A percentile compares a stretch with the other conserved stretches of the same genome.
Conservation (phyloP, 1,284 basidiomycete genomes). For the Phlebopus sp. region DNA sequence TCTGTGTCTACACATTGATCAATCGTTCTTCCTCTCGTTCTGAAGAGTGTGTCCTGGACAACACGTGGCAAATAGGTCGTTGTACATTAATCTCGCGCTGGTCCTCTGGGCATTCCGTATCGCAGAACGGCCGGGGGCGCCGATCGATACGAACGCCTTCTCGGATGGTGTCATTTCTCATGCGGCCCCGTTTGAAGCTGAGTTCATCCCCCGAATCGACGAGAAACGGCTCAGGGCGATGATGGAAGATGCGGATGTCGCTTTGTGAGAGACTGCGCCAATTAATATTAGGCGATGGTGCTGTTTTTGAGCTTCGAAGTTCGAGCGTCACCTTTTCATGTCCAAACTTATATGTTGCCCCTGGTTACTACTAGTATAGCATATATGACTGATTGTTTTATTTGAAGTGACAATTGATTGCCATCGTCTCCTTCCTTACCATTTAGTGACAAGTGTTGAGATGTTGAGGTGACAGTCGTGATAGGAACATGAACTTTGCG, state of each 20-base stretch:
- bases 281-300: no score
- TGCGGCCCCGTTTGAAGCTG: constrained; percentile 12
- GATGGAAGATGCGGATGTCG: background rate
- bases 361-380: no score
- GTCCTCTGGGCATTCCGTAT: constrained; percentile 26
- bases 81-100: constrained; percentile 20
- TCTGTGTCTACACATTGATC: background rate
- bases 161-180: constrained; percentile 11
- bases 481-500: no score
- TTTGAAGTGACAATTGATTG: no score
- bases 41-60: constrained; percentile 23
- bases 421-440: no score
- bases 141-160: constrained; percentile 11
- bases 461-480: no score
- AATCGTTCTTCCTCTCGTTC: background rate
- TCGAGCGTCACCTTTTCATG: no score
- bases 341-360: no score
- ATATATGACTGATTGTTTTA: no score
- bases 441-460: no score
- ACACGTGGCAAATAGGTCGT: constrained; percentile 19
- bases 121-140: constrained; percentile 9
- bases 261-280: background rate
- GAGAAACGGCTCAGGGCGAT: constrained; percentile 6
- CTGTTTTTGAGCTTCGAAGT: no score
- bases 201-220: constrained; percentile 17